Base-by-base conservation (phyloP, 139 green algal genomes). In the Mesotaenium endlicherianum region DNA sequence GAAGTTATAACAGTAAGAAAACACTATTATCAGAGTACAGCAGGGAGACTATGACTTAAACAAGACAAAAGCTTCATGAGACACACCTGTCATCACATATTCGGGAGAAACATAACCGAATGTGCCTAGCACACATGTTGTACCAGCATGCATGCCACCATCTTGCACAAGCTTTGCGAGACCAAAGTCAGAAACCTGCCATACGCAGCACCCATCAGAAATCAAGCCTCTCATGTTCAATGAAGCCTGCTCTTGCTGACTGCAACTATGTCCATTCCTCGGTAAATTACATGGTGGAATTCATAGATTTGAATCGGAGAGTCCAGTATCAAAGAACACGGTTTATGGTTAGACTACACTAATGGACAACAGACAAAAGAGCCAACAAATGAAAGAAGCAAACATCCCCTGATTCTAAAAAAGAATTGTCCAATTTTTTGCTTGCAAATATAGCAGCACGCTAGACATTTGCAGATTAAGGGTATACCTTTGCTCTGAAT, bases 121-220 rank as follows among this genome's bases (percentile, higher is more conserved):
- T 40, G 60, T 72, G 41, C 60, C 60, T 6, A 72, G 11, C 5
- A 72, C 11, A 11, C 36, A 38, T 72, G 8, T 6, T 40, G 6
- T n/a, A 5, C 43, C 60, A 34, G 20, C 26, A 8, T 38, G 36
- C 6, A 11, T 11, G 11, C 36, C 6, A n/a, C 36, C 6, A 6
- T 6, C 11, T 72, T 6, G 60, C 41, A 38, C 11, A 14, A 72
- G 60, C 11, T 38, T 72, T 11, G 20, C 60, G 6, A 36, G 36
- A 6, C 60, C 60, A 72, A 72, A 72, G 11, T 72, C 60, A 47
- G 60, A 72, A 6, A 72, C 60, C 60, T 72, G 60, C 5, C 20
- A 64, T 64, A 64, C n/a, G n/a, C n/a, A n/a, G n/a, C n/a, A n/a
- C n/a, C n/a, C n/a, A n/a, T n/a, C n/a, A n/a, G n/a, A n/a, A n/a